Conservation (phyloP, 306 rosid genomes). For the Hippophae tibetana region DNA sequence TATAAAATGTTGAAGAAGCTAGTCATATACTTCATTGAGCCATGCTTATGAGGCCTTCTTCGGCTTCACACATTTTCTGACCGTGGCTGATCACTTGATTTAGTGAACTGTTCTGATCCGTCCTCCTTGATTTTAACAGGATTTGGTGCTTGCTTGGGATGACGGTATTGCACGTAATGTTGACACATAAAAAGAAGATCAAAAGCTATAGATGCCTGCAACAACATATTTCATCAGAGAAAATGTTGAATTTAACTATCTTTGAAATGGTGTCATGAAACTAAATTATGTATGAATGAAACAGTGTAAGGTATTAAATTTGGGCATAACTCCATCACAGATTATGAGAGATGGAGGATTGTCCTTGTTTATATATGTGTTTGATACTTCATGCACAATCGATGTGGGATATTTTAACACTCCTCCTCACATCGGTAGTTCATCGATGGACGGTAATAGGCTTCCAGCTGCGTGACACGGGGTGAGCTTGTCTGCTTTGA, state of each 20-base stretch:
- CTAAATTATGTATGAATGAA: not conserved
- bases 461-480: too few relatives aligned
- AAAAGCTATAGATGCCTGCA: conserved; percentile 73
- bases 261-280: not conserved
- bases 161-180: conserved; percentile 55
- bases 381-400: too few relatives aligned
- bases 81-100: conserved; percentile 19
- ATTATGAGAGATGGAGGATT: too few relatives aligned
- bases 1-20: too few relatives aligned
- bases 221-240: conserved; percentile 8
- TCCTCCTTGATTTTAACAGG: conserved; percentile 24
- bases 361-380: too few relatives aligned
- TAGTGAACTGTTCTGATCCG: conserved; percentile 28
- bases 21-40: too few relatives aligned
- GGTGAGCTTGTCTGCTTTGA: too few relatives aligned
- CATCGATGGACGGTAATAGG: too few relatives aligned
- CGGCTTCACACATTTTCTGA: conserved; percentile 34
- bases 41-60: too few relatives aligned
- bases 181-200: conserved; percentile 73
- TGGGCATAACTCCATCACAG: too few relatives aligned
- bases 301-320: not conserved
- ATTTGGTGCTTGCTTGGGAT: conserved; percentile 18
- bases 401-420: too few relatives aligned
- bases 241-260: not conserved
- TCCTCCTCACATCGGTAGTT: too few relatives aligned